phyloP scores from a whole-genome alignment of 2,329 filamentous ascomycete species.

The Colletotrichum tropicicola region DNA sequence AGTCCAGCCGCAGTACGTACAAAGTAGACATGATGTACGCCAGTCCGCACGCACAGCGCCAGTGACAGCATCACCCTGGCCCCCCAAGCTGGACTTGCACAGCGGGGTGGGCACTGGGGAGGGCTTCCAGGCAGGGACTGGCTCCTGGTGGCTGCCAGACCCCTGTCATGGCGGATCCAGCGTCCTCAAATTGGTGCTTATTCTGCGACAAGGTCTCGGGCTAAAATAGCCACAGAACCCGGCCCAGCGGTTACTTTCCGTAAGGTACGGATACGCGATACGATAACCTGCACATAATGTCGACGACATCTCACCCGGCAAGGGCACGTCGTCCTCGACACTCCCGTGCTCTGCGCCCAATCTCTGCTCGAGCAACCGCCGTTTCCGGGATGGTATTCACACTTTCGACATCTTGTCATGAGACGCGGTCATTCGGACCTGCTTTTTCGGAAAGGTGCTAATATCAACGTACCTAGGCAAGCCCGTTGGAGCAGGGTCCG shows the following conservation, averaged over 20 bases:
- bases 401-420: too few relatives aligned
- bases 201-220: conserved; percentile 23
- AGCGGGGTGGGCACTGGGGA: conserved; percentile 1
- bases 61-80: conserved; percentile 15
- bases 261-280: too few relatives aligned
- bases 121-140: conserved; percentile 3
- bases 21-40: too few relatives aligned
- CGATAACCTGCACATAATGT: background rate
- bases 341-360: too few relatives aligned
- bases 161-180: conserved; percentile 22
- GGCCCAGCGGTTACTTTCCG: conserved; percentile 16
- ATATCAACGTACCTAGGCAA: too few relatives aligned
- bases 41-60: background rate
- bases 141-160: background rate
- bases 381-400: too few relatives aligned
- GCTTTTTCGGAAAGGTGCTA: too few relatives aligned
- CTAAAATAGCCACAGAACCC: conserved; percentile 26
- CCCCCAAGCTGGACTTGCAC: conserved; percentile 1
- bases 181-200: conserved; percentile 15
- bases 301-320: conserved; percentile 4
- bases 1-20: too few relatives aligned
- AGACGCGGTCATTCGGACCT: too few relatives aligned
- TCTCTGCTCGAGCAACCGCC: too few relatives aligned
- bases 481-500: too few relatives aligned
- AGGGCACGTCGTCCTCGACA: background rate